Percentiles rank a stretch among this genome's conserved stretches.
Conservation (phyloP, 2,329 filamentous ascomycete species). For the Mycosphaerelloides madeirae region DNA sequence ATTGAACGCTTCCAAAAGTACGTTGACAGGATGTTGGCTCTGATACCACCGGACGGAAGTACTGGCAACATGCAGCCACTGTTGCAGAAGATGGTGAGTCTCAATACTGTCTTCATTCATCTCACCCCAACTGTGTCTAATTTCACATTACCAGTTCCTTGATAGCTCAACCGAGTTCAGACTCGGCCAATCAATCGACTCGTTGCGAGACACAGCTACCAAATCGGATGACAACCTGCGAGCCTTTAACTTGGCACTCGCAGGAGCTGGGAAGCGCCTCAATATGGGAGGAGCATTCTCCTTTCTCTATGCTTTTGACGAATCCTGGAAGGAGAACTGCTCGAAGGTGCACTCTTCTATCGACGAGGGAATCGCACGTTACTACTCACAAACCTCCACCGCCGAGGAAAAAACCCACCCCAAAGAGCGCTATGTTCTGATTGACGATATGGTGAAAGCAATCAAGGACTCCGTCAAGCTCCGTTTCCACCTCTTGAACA, state of each 20-base stretch:
- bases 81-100: slow-evolving; percentile 3
- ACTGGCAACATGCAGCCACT: slow-evolving; percentile 1
- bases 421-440: slow-evolving; percentile 2
- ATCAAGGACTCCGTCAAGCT: slow-evolving; percentile 2
- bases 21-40: background rate
- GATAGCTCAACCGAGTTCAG: slow-evolving; percentile 6
- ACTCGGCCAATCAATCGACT: slow-evolving; percentile 1
- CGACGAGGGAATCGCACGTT: background rate
- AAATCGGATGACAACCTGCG: background rate
- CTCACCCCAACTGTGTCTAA: background rate
- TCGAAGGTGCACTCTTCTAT: slow-evolving; percentile 1
- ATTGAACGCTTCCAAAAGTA: background rate
- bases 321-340: slow-evolving; percentile 1
- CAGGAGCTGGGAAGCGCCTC: slow-evolving; percentile 1
- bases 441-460: slow-evolving; percentile 1
- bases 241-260: slow-evolving; percentile 1
- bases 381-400: background rate
- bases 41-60: slow-evolving; percentile 2
- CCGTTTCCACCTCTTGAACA: slow-evolving; percentile 4
- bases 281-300: slow-evolving; percentile 2
- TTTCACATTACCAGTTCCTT: background rate
- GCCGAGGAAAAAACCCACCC: background rate
- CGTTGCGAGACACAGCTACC: background rate
- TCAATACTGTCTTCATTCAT: background rate
- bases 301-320: slow-evolving; percentile 2